Evolutionary conservation across 1,284 basidiomycete genomes (phyloP).

Genomic region (Blastosporella zonata): DNA sequence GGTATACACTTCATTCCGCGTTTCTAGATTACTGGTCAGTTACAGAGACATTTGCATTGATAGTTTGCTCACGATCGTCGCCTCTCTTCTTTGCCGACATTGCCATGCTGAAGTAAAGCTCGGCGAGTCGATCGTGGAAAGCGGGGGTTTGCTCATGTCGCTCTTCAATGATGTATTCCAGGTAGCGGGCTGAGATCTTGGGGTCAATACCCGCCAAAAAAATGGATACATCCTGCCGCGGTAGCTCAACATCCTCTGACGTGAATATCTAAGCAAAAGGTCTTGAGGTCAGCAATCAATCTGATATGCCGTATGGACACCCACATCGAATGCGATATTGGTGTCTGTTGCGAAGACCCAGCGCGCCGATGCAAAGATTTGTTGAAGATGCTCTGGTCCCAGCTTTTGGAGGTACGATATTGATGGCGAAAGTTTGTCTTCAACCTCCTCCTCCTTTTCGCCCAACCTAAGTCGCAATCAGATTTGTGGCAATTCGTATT

Average conservation of each 20-base stretch:
- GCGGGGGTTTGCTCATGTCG: slow-evolving; percentile 63
- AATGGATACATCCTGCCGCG: slow-evolving; percentile 70
- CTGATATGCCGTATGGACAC: slow-evolving; percentile 10
- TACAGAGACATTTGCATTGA: background rate
- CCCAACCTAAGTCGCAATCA: slow-evolving; percentile 59
- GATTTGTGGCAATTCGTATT: background rate
- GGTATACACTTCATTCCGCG: slow-evolving; percentile 48
- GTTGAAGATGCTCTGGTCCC: slow-evolving; percentile 74
- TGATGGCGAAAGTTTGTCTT: slow-evolving; percentile 81
- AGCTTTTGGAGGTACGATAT: slow-evolving; percentile 91
- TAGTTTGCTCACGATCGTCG: slow-evolving; percentile 46
- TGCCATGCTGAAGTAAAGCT: slow-evolving; percentile 77
- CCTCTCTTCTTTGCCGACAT: slow-evolving; percentile 49
- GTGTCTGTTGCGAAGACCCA: slow-evolving; percentile 84
- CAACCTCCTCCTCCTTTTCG: slow-evolving; percentile 73
- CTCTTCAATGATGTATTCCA: slow-evolving; percentile 84
- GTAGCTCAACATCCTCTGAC: slow-evolving; percentile 89
- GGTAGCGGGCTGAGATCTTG: slow-evolving; percentile 70
- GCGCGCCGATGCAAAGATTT: slow-evolving; percentile 75
- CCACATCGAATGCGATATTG: slow-evolving; percentile 74
- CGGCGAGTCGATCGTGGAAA: slow-evolving; percentile 88
- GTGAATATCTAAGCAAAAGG: slow-evolving; percentile 75
- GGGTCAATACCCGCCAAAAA: slow-evolving; percentile 76
- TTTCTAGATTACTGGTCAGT: slow-evolving; percentile 29
- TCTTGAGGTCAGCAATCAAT: background rate